Base-by-base conservation (phyloP, 1,139 yeast species). In the Petasospora rhodanensis region DNA sequence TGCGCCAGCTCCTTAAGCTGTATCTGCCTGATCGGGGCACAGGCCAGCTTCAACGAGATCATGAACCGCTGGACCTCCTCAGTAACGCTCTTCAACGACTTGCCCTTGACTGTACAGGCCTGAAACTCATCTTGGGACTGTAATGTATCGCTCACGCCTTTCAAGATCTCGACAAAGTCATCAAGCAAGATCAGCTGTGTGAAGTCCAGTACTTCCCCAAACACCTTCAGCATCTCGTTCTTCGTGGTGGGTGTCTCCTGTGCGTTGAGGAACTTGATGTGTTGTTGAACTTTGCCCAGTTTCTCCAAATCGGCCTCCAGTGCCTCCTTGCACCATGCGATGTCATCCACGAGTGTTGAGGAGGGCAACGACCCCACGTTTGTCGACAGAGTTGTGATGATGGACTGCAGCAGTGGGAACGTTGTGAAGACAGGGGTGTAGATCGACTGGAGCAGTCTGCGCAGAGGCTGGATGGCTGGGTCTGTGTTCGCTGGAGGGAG, bases 221-320 rank as follows among this genome's bases (percentile, higher is more conserved):
- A 41, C 8, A 42, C 41, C 5, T 34, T 35, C 7, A 46, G 18
- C 13, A 49, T 35, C 19, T 49, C 54, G 5, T 31, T 35, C 24
- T 41, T 42, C 5, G 40, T 44, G 0, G 52, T 47, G 15, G 37
- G 26, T 2, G 54, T 49, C 20, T 49, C 54, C 20, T 45, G 43
- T 1, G 52, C 51, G 17, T 35, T 41, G n/a, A 47, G 16, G 32
- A 47, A 44, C 24, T 40, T 30, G 16, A 46, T 29, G 21, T 47
- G 52, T 2, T 37, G 28, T 15, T 46, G 38, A 3, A 47, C 24
- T 16, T 37, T 40, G n/a, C 27, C 13, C 10, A 49, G 20, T 19
- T 44, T 42, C 7, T 18, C 28, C 7, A 37, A 20, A 14, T 46
- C 50, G 2, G 29, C 18, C 6, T 35, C 38, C 0, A 45, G 24